Conservation (phyloP, 305 asterid species). For the Fraxinus sp. region DNA sequence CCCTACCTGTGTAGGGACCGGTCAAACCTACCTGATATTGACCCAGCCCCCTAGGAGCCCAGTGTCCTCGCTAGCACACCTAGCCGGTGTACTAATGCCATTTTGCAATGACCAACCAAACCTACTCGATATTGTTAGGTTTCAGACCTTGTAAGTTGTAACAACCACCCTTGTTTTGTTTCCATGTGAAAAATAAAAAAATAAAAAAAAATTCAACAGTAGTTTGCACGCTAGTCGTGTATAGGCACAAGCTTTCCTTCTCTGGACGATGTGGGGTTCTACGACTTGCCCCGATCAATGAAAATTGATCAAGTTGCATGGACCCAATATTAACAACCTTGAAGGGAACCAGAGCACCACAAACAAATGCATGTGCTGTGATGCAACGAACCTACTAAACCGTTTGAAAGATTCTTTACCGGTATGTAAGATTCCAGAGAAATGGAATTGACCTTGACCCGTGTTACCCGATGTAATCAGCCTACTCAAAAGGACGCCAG, state of each 20-base stretch:
- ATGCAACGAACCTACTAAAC: slow-evolving; percentile 64
- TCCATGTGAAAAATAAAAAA: not conserved
- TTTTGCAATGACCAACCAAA: not conserved
- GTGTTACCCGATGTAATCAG: slow-evolving; percentile 29
- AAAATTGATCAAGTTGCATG: slow-evolving; percentile 36
- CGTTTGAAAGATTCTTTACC: slow-evolving; percentile 68
- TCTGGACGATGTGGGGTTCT: not conserved
- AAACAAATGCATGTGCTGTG: slow-evolving; percentile 79
- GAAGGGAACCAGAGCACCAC: slow-evolving; percentile 77
- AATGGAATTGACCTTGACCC: slow-evolving; percentile 44
- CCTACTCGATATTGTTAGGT: not conserved
- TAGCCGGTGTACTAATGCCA: not conserved
- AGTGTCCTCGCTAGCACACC: not conserved
- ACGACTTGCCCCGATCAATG: slow-evolving; percentile 26
- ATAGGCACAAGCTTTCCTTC: not conserved
- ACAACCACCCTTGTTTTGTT: slow-evolving; percentile 5
- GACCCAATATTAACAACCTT: slow-evolving; percentile 51
- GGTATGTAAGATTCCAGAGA: slow-evolving; percentile 51
- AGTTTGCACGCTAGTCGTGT: not conserved
- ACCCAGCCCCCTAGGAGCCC: not conserved
- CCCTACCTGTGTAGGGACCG: not conserved
- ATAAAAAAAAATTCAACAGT: not conserved
- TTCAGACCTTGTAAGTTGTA: not conserved
- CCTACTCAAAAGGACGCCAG: slow-evolving; percentile 40
- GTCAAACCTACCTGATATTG: not conserved